These are phyloP conservation scores for Xylaria scruposa DNA, from an alignment of 495 filamentous ascomycete genomes.

Conservation along the genomic window DNA sequence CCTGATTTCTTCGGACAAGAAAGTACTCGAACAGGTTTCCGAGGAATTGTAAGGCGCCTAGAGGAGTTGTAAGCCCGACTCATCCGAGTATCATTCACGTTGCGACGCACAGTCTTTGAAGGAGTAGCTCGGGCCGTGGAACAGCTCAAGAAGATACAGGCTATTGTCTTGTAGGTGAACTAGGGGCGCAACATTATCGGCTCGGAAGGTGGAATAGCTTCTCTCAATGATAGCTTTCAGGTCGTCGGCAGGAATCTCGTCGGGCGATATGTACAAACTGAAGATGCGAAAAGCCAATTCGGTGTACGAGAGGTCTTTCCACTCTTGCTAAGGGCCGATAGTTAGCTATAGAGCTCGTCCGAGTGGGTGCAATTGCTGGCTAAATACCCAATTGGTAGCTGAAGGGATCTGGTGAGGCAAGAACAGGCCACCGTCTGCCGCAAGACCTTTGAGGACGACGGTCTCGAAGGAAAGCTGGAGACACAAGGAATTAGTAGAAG, in stretches of 20 bases:
- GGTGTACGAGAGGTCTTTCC: conserved; percentile 77
- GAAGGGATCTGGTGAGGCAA: conserved; percentile 82
- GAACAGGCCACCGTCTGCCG: conserved; percentile 87
- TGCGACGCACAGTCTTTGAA: conserved; percentile 73
- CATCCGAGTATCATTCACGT: not conserved
- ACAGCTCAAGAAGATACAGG: conserved; percentile 88
- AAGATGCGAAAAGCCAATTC: conserved; percentile 80
- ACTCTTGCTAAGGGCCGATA: conserved; percentile 52
- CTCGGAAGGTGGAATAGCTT: conserved; percentile 87
- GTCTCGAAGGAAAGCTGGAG: conserved; percentile 85
- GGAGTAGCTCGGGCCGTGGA: conserved; percentile 95
- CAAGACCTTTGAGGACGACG: conserved; percentile 89
- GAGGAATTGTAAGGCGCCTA: conserved; percentile 82
- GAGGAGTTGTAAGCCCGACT: conserved; percentile 27
- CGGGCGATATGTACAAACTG: conserved; percentile 78
- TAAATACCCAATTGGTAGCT: conserved; percentile 61
- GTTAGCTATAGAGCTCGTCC: conserved; percentile 25
- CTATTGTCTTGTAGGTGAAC: conserved; percentile 74
- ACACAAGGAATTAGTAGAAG: not conserved
- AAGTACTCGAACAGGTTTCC: conserved; percentile 98
- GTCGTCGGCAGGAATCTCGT: conserved; percentile 81
- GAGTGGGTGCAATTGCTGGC: not conserved
- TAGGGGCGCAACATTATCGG: conserved; percentile 73
- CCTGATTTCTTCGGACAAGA: conserved; percentile 78
- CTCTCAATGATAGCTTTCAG: conserved; percentile 79